Base-by-base conservation (phyloP, 78 protist species). In the Dictyostelium citrinum region DNA sequence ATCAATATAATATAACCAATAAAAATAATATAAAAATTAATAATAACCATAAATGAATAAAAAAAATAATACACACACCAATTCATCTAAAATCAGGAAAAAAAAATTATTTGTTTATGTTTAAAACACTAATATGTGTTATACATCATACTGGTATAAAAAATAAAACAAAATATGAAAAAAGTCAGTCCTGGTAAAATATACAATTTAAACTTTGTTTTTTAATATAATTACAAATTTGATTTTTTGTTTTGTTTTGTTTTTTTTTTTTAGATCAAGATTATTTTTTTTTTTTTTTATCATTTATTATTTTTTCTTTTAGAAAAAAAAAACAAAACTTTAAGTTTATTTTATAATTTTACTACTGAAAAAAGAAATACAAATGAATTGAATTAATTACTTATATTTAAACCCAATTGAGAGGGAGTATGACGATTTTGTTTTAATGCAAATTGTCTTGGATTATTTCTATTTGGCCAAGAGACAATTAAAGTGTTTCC, bases 381-480 rank as follows among this genome's bases (percentile, higher is more conserved):
- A 20, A 20, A 58, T 58, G 67, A 20, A 22, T 58, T 4, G 22
- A 7, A 22, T 58, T n/a, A 58, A n/a, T 58, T 58, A 22, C 11
- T n/a, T 33, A 70, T 1, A 75, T 75, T 75, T 77, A 79, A 51
- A 5, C 79, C 61, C 9, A 77, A 14, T 29, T 61, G 55, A 31
- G 82, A 39, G 14, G 93, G 93, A 35, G 85, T 78, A 3, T 16
- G 39, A 39, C 93, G 39, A 67, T 86, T 86, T 16, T n/a, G 27
- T 86, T 43, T 58, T 10, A 3, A 3, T 33, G 68, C 9, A 45
- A 86, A 86, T 16, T 67, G 24, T 45, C 3, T 4, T 22, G 61
- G 33, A 22, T 86, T 67, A 29, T 60, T 86, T 37, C 49, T 76
- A 71, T 86, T 86, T 45, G 93, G 93, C 93, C 93, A 86, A 5